Evolutionary conservation across 1,284 basidiomycete species (phyloP).

Genomic region (Mycena citricolor): DNA sequence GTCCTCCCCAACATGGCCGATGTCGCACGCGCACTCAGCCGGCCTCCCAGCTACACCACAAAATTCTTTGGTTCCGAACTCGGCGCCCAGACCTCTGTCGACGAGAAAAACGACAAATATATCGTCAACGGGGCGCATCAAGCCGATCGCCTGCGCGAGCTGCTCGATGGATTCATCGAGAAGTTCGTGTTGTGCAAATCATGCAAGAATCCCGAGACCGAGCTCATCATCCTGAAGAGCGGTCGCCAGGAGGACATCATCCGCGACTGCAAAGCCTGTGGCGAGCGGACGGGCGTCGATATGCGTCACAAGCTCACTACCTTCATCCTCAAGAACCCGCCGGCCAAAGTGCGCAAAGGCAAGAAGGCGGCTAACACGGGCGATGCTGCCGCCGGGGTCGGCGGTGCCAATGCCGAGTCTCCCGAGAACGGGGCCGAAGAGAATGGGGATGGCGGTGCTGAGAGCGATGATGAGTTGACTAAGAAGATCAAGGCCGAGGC

Average conservation of each 20-base stretch:
- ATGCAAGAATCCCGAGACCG: slow-evolving; percentile 99
- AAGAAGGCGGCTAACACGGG: slow-evolving; percentile 61
- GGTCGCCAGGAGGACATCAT: slow-evolving; percentile 79
- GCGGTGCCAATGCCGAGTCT: slow-evolving; percentile 35
- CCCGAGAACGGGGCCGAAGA: slow-evolving; percentile 39
- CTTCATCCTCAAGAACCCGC: slow-evolving; percentile 98
- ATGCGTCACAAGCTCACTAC: slow-evolving; percentile 98
- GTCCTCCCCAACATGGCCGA: slow-evolving; percentile 99
- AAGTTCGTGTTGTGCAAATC: slow-evolving; percentile 97
- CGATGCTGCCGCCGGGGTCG: slow-evolving; percentile 52
- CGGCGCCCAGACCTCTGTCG: slow-evolving; percentile 95
- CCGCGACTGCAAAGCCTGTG: slow-evolving; percentile 98
- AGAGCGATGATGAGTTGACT: slow-evolving; percentile 80
- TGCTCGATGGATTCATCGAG: slow-evolving; percentile 96
- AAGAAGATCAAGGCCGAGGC: slow-evolving; percentile 85
- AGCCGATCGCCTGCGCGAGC: slow-evolving; percentile 88
- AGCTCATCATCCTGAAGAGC: slow-evolving; percentile 85
- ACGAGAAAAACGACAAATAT: slow-evolving; percentile 96
- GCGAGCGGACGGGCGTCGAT: slow-evolving; percentile 88
- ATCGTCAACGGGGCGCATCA: slow-evolving; percentile 99
- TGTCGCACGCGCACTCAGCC: slow-evolving; percentile 92
- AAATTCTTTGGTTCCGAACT: slow-evolving; percentile 99
- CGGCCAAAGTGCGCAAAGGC: slow-evolving; percentile 80
- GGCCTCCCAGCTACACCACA: slow-evolving; percentile 94
- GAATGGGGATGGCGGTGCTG: slow-evolving; percentile 44